Evolutionary conservation across 257 asterid genomes (phyloP).

Genomic region (Fraxinus pennsylvanica): DNA sequence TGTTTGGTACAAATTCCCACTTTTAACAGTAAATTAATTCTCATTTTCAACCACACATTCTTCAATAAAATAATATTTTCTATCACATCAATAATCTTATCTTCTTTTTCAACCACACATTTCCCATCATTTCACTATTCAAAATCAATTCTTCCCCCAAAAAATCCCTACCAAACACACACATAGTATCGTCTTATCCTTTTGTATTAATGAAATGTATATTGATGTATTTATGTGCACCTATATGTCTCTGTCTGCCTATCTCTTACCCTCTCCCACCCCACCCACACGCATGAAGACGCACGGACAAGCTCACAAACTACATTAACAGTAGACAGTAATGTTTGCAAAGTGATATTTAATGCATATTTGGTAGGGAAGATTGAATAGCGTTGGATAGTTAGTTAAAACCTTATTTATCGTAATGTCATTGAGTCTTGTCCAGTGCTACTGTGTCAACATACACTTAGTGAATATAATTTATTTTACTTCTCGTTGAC

Average conservation of each 20-base stretch:
- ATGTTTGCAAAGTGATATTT: constrained; percentile 19
- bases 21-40: too few species aligned
- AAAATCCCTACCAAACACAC: too few species aligned
- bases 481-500: constrained; percentile 23
- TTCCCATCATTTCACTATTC: too few species aligned
- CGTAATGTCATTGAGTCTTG: not conserved
- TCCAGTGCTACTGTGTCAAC: not conserved
- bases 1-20: too few species aligned
- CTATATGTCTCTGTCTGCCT: not conserved
- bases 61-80: too few species aligned
- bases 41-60: too few species aligned
- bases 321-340: constrained; percentile 14
- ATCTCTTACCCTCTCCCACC: too few species aligned
- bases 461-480: not conserved
- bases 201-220: constrained; percentile 32
- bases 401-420: not conserved
- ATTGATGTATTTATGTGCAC: constrained; percentile 25
- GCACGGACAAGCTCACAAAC: constrained; percentile 6
- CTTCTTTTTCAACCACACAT: too few species aligned
- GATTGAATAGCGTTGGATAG: not conserved
- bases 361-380: not conserved
- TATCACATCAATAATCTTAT: too few species aligned
- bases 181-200: constrained; percentile 28
- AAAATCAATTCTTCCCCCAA: too few species aligned
- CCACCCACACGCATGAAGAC: not conserved